Conservation (phyloP, 129 eudicot species). For the Helianthus annuus region DNA sequence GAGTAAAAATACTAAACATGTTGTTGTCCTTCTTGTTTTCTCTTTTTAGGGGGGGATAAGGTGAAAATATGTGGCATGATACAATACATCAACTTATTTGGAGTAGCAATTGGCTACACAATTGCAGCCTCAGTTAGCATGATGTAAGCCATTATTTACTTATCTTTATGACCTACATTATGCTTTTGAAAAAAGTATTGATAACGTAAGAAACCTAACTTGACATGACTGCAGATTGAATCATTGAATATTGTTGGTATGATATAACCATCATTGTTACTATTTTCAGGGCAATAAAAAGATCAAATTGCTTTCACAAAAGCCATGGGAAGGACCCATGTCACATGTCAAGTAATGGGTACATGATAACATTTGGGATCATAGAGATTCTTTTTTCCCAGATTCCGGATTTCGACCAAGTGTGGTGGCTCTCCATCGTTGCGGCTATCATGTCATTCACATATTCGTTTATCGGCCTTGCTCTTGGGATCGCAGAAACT, state of each 20-base stretch:
- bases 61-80: slow-evolving; percentile 62
- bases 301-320: slow-evolving; percentile 72
- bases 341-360: slow-evolving; percentile 55
- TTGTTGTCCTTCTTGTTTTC: background rate
- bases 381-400: slow-evolving; percentile 62
- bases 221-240: background rate
- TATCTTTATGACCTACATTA: background rate
- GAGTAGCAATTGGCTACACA: slow-evolving; percentile 79
- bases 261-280: background rate
- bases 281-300: slow-evolving; percentile 57
- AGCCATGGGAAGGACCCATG: slow-evolving; percentile 50
- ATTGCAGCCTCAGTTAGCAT: slow-evolving; percentile 80
- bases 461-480: slow-evolving; percentile 61
- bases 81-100: slow-evolving; percentile 59
- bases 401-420: slow-evolving; percentile 73
- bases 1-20: background rate
- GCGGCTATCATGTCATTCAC: slow-evolving; percentile 85
- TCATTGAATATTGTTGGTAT: background rate
- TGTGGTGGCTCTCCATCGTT: slow-evolving; percentile 82
- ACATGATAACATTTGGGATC: slow-evolving; percentile 70
- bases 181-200: background rate
- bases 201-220: background rate
- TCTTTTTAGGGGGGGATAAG: slow-evolving; percentile 48
- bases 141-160: slow-evolving; percentile 48
- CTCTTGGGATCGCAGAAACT: slow-evolving; percentile 61